Conservation (phyloP, 331 rosid species). For the Erythrophleum ivorense region DNA sequence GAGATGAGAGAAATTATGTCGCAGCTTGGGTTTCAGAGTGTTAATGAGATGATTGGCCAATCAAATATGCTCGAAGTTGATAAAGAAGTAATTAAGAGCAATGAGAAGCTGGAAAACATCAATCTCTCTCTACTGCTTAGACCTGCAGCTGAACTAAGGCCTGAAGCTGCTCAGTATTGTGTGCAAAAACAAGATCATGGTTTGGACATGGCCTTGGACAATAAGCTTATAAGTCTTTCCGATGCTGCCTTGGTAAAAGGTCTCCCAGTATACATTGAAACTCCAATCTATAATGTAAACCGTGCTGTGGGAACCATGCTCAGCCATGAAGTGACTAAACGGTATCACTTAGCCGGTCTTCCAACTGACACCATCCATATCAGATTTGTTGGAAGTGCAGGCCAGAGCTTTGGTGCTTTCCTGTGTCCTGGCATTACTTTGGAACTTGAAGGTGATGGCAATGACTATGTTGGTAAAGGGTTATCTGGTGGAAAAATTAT, state of each 20-base stretch:
- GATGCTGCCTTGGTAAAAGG: slow-evolving; percentile 78
- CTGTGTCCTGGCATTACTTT: slow-evolving; percentile 89
- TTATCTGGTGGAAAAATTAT: slow-evolving; percentile 92
- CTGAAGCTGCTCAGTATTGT: slow-evolving; percentile 90
- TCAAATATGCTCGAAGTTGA: slow-evolving; percentile 94
- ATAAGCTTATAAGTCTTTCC: slow-evolving; percentile 73
- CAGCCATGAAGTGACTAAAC: slow-evolving; percentile 94
- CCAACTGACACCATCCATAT: slow-evolving; percentile 89
- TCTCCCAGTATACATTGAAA: slow-evolving; percentile 91
- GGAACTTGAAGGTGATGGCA: slow-evolving; percentile 98
- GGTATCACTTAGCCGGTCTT: slow-evolving; percentile 80
- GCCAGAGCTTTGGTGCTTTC: slow-evolving; percentile 98
- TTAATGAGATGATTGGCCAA: slow-evolving; percentile 93
- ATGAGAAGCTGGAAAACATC: slow-evolving; percentile 84
- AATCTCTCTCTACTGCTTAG: slow-evolving; percentile 82
- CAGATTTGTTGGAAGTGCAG: slow-evolving; percentile 86
- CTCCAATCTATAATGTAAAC: slow-evolving; percentile 70
- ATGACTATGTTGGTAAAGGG: slow-evolving; percentile 97
- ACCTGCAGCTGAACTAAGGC: slow-evolving; percentile 92
- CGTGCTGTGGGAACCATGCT: slow-evolving; percentile 99
- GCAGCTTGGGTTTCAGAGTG: slow-evolving; percentile 77
- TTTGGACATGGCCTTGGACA: slow-evolving; percentile 90
- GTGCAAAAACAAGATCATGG: slow-evolving; percentile 94
- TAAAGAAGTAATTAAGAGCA: slow-evolving; percentile 72
- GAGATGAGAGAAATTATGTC: slow-evolving; percentile 96